Conservation (phyloP, 441 rosid genomes). For the Breynia disticha region DNA sequence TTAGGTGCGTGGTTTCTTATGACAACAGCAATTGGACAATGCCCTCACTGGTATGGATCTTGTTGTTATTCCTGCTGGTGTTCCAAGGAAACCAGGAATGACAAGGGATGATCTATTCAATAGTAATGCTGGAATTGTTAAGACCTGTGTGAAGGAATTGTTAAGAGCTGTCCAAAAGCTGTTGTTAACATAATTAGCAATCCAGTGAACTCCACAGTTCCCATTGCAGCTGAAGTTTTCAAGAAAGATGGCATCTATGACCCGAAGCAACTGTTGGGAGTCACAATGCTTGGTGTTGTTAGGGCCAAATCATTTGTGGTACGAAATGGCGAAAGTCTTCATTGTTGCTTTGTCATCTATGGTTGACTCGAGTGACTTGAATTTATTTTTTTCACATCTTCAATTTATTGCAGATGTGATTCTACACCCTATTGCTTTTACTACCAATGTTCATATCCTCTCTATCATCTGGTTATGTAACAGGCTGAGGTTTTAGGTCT, state of each 20-base stretch:
- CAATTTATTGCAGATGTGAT: no score
- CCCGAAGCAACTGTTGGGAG: conserved; percentile 75
- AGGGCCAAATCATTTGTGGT: conserved; percentile 95
- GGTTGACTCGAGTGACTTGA: not conserved
- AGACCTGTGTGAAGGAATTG: conserved; percentile 79
- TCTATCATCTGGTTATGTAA: conserved; percentile 2
- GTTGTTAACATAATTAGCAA: conserved; percentile 83
- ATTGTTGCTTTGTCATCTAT: not conserved
- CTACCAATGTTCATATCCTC: not conserved
- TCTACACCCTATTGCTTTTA: no score
- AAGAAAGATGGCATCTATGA: conserved; percentile 75
- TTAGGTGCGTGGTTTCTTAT: conserved; percentile 81
- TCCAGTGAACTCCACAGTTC: conserved; percentile 91
- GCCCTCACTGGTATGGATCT: conserved; percentile 81
- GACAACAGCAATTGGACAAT: conserved; percentile 60
- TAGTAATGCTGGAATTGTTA: conserved; percentile 89
- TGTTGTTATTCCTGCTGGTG: conserved; percentile 88
- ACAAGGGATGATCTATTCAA: conserved; percentile 93
- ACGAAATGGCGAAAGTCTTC: conserved; percentile 9
- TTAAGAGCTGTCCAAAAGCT: conserved; percentile 74
- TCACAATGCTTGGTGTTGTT: conserved; percentile 87
- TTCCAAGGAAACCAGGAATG: conserved; percentile 98
- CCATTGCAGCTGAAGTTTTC: conserved; percentile 83
- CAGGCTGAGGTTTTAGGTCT: conserved; percentile 77
- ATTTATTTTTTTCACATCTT: no score